phyloP scores from a whole-genome alignment of 1,284 basidiomycete genomes.

The Polyporus tsugae region DNA sequence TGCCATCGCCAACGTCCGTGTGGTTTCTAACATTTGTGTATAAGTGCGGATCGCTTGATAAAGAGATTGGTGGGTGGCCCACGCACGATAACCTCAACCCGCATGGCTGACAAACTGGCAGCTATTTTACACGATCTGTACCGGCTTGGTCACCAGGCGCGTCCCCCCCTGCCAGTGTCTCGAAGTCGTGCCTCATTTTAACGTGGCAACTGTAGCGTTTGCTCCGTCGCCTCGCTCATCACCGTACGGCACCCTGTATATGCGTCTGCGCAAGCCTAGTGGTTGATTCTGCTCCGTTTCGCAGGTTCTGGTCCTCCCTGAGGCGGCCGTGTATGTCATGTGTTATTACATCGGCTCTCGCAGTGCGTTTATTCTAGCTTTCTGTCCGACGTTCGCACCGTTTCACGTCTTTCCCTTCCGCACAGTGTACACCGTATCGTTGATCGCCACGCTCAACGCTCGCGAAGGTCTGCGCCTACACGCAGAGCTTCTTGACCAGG shows the following conservation, averaged over 20 bases:
- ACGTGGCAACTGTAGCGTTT: slow-evolving; percentile 11
- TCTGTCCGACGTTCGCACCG: no score
- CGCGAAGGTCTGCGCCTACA: slow-evolving; percentile 18
- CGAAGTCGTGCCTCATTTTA: background rate
- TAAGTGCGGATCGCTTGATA: slow-evolving; percentile 27
- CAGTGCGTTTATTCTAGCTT: slow-evolving; percentile 7
- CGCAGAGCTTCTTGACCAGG: slow-evolving; percentile 4
- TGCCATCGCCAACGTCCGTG: background rate
- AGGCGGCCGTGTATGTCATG: slow-evolving; percentile 25
- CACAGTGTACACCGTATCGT: slow-evolving; percentile 26
- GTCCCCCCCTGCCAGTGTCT: background rate
- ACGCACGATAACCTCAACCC: background rate
- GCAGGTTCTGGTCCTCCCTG: slow-evolving; percentile 22
- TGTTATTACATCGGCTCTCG: slow-evolving; percentile 31
- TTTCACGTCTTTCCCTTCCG: background rate
- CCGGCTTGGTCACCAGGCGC: slow-evolving; percentile 24
- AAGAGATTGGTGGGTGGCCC: slow-evolving; percentile 18
- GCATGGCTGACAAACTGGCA: background rate
- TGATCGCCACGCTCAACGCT: slow-evolving; percentile 25
- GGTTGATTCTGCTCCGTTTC: background rate
- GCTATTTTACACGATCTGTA: slow-evolving; percentile 28
- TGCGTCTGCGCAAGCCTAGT: background rate
- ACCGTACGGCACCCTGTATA: background rate
- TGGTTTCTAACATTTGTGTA: background rate
- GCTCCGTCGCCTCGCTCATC: slow-evolving; percentile 23